Conservation (phyloP, 1,284 basidiomycete species). For the Cystobasidiaceae sp. region DNA sequence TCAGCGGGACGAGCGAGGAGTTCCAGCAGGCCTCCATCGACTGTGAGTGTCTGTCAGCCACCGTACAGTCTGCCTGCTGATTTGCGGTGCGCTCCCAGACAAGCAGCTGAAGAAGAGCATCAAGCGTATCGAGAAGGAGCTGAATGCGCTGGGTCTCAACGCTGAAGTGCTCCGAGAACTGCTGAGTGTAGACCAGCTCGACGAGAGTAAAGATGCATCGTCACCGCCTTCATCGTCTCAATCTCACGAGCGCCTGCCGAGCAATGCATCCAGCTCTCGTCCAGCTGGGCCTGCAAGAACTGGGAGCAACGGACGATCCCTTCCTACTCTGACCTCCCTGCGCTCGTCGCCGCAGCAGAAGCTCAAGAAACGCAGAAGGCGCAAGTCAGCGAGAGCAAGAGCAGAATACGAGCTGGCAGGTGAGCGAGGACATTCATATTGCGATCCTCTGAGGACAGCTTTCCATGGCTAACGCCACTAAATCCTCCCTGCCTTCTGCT, state of each 20-base stretch:
- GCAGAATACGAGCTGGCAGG: constrained; percentile 49
- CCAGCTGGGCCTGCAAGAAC: background rate
- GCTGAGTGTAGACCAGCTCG: constrained; percentile 41
- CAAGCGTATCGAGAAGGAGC: constrained; percentile 75
- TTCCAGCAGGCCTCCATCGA: constrained; percentile 29
- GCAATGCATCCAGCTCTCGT: no score
- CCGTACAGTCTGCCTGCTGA: background rate
- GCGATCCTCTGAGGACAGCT: no score
- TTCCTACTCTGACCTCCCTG: background rate
- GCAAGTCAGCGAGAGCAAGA: constrained; percentile 35
- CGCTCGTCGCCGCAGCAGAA: background rate
- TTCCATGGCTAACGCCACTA: no score
- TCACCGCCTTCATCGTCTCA: background rate
- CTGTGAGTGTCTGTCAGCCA: constrained; percentile 1
- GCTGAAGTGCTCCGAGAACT: constrained; percentile 56
- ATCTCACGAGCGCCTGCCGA: background rate
- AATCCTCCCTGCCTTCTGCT: no score
- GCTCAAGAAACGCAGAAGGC: constrained; percentile 33
- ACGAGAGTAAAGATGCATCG: background rate
- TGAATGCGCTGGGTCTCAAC: constrained; percentile 69
- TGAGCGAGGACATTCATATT: constrained; percentile 12
- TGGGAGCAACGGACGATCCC: background rate
- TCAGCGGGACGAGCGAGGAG: constrained; percentile 11
- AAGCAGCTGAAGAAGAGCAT: constrained; percentile 84
- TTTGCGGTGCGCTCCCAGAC: background rate